These are phyloP conservation scores for Aspergillus floridensis DNA, from an alignment of 2,329 filamentous ascomycete genomes.

Conservation along the genomic window DNA sequence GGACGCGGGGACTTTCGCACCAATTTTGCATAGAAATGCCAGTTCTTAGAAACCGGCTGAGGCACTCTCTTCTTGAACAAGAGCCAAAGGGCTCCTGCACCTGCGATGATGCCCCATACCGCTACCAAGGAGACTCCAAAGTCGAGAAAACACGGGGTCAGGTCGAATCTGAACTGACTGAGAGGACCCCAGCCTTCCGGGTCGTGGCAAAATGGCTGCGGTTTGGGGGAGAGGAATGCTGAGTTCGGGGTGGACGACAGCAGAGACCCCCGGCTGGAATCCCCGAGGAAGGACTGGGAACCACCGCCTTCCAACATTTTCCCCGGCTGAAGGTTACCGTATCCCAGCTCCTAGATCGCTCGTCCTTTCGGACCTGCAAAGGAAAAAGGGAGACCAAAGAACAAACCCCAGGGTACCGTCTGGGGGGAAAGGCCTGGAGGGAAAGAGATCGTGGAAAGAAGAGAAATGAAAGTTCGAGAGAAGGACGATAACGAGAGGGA, in stretches of 20 bases:
- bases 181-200: conserved; percentile 93
- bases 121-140: conserved; percentile 79
- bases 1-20: conserved; percentile 49
- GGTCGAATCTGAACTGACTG: conserved; percentile 82
- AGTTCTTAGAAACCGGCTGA: conserved; percentile 71
- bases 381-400: conserved; percentile 11
- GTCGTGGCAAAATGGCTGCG: conserved; percentile 80
- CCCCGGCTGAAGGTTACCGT: conserved; percentile 18
- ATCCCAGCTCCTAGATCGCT: conserved; percentile 25
- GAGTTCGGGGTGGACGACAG: conserved; percentile 25
- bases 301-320: conserved; percentile 34
- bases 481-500: conserved; percentile 2
- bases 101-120: conserved; percentile 73
- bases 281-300: conserved; percentile 35
- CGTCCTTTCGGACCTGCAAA: conserved; percentile 18
- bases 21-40: conserved; percentile 92
- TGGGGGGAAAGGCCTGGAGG: background rate
- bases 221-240: conserved; percentile 26
- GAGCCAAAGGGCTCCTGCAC: conserved; percentile 75
- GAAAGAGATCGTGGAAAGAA: background rate
- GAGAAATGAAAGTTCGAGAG: conserved; percentile 1
- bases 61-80: conserved; percentile 68
- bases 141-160: conserved; percentile 97
- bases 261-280: conserved; percentile 27
- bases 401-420: conserved; percentile 8